These are phyloP conservation scores for Asterionellopsis glacialis DNA, from an alignment of 108 stramenopile genomes.

Conservation along the genomic window DNA sequence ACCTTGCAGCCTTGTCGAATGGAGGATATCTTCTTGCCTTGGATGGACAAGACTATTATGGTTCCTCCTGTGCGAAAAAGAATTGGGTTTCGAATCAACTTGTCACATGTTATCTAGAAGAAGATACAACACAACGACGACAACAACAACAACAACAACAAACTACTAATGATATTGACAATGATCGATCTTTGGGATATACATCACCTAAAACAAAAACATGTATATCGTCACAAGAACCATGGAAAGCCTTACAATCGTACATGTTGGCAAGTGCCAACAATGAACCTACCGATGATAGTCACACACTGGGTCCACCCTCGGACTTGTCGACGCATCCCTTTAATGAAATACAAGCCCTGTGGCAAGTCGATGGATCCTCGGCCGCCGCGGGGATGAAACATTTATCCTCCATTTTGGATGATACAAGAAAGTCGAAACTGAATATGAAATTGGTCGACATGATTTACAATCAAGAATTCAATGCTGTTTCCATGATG, in stretches of 20 bases:
- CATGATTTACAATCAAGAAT: slow-evolving; percentile 47
- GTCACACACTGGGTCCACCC: slow-evolving; percentile 55
- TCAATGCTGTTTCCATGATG: slow-evolving; percentile 48
- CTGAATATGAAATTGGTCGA: slow-evolving; percentile 50
- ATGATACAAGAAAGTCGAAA: slow-evolving; percentile 60
- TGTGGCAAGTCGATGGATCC: slow-evolving; percentile 67
- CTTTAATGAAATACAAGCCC: slow-evolving; percentile 69
- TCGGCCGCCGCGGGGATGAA: slow-evolving; percentile 50
- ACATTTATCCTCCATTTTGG: slow-evolving; percentile 51
- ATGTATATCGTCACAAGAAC: slow-evolving; percentile 24
- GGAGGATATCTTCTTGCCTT: slow-evolving; percentile 66
- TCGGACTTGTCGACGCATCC: slow-evolving; percentile 41
- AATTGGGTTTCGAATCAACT: slow-evolving; percentile 50
- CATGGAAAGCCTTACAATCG: slow-evolving; percentile 21
- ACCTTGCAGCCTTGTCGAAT: slow-evolving; percentile 27
- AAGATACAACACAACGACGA: no score
- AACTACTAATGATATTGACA: background rate
- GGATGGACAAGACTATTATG: slow-evolving; percentile 63
- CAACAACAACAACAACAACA: background rate
- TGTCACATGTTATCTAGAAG: slow-evolving; percentile 58
- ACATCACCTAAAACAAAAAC: slow-evolving; percentile 23
- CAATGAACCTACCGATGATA: slow-evolving; percentile 53
- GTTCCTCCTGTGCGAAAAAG: slow-evolving; percentile 57
- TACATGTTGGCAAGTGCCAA: slow-evolving; percentile 64
- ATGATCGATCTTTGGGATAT: background rate